Evolutionary conservation across 768 basidiomycete species (phyloP), one percentile per base, ranked within the genome.

Genomic region (Coprinellus micaceus): DNA sequence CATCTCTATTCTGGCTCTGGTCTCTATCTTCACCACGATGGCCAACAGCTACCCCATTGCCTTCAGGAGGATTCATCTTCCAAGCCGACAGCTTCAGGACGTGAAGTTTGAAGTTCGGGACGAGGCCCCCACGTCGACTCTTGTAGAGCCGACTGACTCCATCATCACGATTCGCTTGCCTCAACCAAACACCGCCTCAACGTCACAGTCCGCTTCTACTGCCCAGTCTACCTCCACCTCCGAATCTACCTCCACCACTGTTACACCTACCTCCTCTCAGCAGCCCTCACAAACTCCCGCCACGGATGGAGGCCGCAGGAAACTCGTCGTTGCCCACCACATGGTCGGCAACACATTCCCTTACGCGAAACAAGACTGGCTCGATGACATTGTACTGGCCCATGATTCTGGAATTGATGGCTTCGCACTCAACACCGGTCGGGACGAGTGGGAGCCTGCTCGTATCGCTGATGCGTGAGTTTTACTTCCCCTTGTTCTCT

Each of bases 271-370:
- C 10, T 26, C 48, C 9, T 7, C 48, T 2, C 15, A 50, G 11
- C 28, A 12, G 28, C 48, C 48, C 11, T 7, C 24, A 22, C 48
- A 50, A 19, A 50, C 48, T 21, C 15, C n/a, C 19, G 15, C 48
- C 17, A 17, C 48, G 11, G 30, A 22, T 15, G 48, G 33, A n/a
- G 48, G 48, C 29, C 28, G 24, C 15, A 36, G 15, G 26, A 78
- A 83, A 75, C 76, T 75, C 63, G 82, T 85, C 19, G 74, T 84
- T 1, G 79, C 81, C 7, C 83, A 85, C 60, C 76, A 79, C 60
- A 84, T 85, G 75, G 77, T 87, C 28, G 88, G 88, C 30, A 89
- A 89, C 60, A 77, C 83, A 2, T 86, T 82, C 67, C 80, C 84
- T 2, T 89, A 86, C 67, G 81, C 67, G 6, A 54, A 71, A 15